Evolutionary conservation across 2,329 filamentous ascomycete species (phyloP), one percentile per base, ranked within the genome.

Genomic region (Whalleya microplaca): DNA sequence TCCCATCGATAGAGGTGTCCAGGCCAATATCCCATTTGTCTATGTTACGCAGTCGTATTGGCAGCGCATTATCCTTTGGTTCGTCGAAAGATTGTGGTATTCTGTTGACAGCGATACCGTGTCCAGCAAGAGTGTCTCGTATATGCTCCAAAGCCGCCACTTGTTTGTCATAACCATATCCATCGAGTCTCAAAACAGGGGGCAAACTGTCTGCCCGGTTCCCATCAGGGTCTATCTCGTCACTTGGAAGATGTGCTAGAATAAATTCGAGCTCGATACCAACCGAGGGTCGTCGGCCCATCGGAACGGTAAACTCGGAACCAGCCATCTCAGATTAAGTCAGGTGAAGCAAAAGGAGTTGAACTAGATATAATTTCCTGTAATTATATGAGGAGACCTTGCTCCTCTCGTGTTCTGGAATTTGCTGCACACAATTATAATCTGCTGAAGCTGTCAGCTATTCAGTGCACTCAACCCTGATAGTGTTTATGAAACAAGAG

Each of bases 211-310:
- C 9, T 21, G 57, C 58, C 23, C 63, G 51, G 12, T 32, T 21
- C 16, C 61, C 53, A 41, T 69, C 55, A 3, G 69, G 69, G 41
- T 71, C 69, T 8, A 32, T 12, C 3, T 60, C 59, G 12, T 49
- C 53, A 9, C 41, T 48, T n/a, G 50, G 43, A 18, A 67, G 18
- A 42, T 57, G 64, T 10, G 66, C 64, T 6, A 69, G 45, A 4
- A 68, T 52, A 10, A 62, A 58, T 50, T 69, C 66, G 3, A 69
- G 61, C 50, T 73, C 71, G 18, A 72, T 51, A 16, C 71, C 69
- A 10, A 68, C 63, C 2, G 67, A 72, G 16, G 64, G 60, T 19
- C 60, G 63, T 32, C 62, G 63, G 41, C 48, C 50, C 0, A 61
- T 53, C 1, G 65, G 65, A 44, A 66, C 59, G 6, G 46, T 62